A percentile compares a stretch with the other conserved stretches of the same genome.
These are phyloP conservation scores for Hexamita inflata DNA, from an alignment of 208 protist species.

Conservation along the genomic window DNA sequence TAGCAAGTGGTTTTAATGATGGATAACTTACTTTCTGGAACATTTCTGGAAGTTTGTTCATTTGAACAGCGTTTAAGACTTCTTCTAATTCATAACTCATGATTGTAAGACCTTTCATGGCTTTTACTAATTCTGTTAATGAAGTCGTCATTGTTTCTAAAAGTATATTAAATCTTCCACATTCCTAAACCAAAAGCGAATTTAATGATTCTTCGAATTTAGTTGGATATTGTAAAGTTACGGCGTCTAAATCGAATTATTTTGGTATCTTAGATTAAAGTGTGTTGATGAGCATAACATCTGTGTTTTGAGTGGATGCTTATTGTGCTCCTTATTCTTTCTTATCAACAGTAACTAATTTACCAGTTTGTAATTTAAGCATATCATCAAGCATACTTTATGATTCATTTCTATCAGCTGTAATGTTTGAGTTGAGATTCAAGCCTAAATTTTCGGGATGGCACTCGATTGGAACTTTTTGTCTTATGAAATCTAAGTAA, in stretches of 20 bases:
- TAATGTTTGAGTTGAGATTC: slow-evolving; percentile 88
- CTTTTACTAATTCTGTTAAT: slow-evolving; percentile 74
- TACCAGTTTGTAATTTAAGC: slow-evolving; percentile 62
- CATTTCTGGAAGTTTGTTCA: slow-evolving; percentile 73
- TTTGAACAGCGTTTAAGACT: slow-evolving; percentile 67
- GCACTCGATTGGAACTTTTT: slow-evolving; percentile 68
- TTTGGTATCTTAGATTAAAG: no score
- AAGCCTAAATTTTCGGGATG: slow-evolving; percentile 88
- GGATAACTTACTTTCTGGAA: slow-evolving; percentile 42
- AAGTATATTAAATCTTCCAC: slow-evolving; percentile 81
- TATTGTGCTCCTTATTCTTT: neutral
- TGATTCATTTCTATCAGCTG: slow-evolving; percentile 68
- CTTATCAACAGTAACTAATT: slow-evolving; percentile 44
- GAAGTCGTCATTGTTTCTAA: slow-evolving; percentile 64
- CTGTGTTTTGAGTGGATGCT: no score
- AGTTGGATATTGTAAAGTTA: slow-evolving; percentile 68
- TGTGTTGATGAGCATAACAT: no score
- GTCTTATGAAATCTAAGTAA: slow-evolving; percentile 65
- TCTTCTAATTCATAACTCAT: slow-evolving; percentile 85
- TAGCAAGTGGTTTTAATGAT: slow-evolving; percentile 77
- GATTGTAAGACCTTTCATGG: slow-evolving; percentile 78
- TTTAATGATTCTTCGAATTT: slow-evolving; percentile 90
- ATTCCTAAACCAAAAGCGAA: slow-evolving; percentile 87
- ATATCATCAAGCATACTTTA: slow-evolving; percentile 60
- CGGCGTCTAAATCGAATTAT: slow-evolving; percentile 14